Evolutionary conservation across 306 rosid species (phyloP).

Genomic region (Inga oerstediana): DNA sequence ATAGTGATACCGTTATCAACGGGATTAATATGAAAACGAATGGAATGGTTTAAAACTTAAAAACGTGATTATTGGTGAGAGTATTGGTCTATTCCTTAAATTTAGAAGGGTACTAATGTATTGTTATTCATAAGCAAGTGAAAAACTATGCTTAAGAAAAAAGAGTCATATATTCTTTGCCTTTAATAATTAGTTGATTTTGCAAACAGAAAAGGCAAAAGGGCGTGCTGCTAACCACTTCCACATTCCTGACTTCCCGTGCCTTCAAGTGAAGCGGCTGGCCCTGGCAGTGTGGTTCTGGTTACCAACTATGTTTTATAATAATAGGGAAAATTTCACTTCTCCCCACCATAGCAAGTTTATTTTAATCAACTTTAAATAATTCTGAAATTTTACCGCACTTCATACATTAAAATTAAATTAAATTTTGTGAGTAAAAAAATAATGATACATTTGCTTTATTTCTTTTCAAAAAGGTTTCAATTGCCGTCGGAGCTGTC

Average conservation of each 20-base stretch:
- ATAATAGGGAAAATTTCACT: too few relatives aligned
- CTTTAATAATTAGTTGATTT: neutral
- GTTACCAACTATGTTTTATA: neutral
- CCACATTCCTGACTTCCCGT: neutral
- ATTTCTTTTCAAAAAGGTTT: too few relatives aligned
- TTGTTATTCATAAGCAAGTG: neutral
- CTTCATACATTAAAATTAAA: too few relatives aligned
- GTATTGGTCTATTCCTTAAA: neutral
- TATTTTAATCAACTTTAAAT: too few relatives aligned
- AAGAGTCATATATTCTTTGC: neutral
- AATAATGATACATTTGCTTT: too few relatives aligned
- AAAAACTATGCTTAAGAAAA: neutral
- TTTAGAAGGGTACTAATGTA: neutral
- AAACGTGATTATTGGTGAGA: neutral
- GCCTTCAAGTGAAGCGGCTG: neutral
- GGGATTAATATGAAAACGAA: neutral
- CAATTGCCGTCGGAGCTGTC: too few relatives aligned
- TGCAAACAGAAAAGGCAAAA: neutral
- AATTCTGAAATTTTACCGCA: too few relatives aligned
- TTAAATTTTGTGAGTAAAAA: too few relatives aligned
- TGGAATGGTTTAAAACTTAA: neutral
- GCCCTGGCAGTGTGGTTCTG: neutral
- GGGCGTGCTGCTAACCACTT: neutral
- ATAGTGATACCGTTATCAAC: neutral
- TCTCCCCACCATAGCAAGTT: too few relatives aligned